A percentile compares a stretch with the other conserved stretches of the same genome.
phyloP scores from a whole-genome alignment of 116 monocot genomes.

The Zostera marina region DNA sequence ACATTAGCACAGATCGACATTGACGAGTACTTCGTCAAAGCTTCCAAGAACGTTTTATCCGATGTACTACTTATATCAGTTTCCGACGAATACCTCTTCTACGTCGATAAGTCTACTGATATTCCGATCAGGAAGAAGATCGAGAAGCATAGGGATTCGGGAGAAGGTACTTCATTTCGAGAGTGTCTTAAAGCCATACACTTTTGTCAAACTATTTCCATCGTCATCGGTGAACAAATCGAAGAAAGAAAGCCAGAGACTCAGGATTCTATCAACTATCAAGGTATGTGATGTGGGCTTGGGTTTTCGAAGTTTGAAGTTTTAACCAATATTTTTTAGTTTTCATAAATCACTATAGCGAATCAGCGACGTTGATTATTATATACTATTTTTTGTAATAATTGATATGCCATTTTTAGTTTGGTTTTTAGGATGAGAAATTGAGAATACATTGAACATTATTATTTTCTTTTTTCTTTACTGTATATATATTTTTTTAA shows the following conservation, averaged over 20 bases:
- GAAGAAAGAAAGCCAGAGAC: slow-evolving; percentile 19
- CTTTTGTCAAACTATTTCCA: slow-evolving; percentile 50
- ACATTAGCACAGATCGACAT: slow-evolving; percentile 87
- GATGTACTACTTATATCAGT: slow-evolving; percentile 33
- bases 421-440: no score
- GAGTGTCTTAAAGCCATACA: slow-evolving; percentile 42
- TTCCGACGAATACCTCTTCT: slow-evolving; percentile 65
- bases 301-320: neutral
- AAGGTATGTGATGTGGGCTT: slow-evolving; percentile 4
- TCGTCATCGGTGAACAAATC: slow-evolving; percentile 42
- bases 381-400: no score
- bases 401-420: no score
- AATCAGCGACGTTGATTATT: no score
- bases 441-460: no score
- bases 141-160: slow-evolving; percentile 73
- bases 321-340: no score
- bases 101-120: slow-evolving; percentile 40
- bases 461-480: no score
- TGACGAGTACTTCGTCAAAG: slow-evolving; percentile 72
- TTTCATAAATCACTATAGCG: no score
- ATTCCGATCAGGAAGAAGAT: slow-evolving; percentile 52
- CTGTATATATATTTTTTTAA: no score
- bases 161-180: slow-evolving; percentile 68
- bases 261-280: slow-evolving; percentile 1
- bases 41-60: slow-evolving; percentile 50